Conservation (phyloP, 331 rosid species). For the Rhamnella rubrinervis region DNA sequence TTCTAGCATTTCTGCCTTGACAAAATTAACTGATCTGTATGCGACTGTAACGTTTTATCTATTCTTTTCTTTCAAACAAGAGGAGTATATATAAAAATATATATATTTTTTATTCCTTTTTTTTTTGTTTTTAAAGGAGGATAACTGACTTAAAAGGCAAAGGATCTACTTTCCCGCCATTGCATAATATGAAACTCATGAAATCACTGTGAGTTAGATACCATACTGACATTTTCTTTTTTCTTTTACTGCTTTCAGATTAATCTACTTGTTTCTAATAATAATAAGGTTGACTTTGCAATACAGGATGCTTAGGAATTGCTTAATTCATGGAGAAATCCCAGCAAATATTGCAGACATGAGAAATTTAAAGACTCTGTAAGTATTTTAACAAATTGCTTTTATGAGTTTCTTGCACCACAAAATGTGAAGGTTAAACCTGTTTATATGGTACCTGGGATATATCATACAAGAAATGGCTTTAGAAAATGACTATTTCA, state of each 20-base stretch:
- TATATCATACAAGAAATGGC: neutral
- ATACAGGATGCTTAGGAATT: conserved; percentile 71
- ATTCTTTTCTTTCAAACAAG: conserved; percentile 18
- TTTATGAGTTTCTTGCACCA: conserved; percentile 3
- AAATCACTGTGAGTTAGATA: conserved; percentile 74
- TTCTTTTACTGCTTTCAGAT: conserved; percentile 19
- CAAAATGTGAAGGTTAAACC: neutral
- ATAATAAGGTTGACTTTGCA: neutral
- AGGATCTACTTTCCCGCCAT: conserved; percentile 58
- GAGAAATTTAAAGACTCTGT: conserved; percentile 63
- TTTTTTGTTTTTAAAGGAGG: conserved; percentile 59
- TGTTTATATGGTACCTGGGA: neutral
- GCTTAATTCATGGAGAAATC: conserved; percentile 57
- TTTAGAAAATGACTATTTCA: neutral
- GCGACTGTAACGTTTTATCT: conserved; percentile 26
- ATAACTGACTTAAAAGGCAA: conserved; percentile 67
- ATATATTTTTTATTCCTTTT: conserved; percentile 1
- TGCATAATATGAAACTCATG: conserved; percentile 56
- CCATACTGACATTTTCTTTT: conserved; percentile 12
- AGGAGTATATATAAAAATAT: conserved; percentile 26
- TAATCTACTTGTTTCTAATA: conserved; percentile 4
- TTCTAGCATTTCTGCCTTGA: conserved; percentile 60
- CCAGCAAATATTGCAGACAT: conserved; percentile 60
- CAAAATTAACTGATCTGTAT: conserved; percentile 72
- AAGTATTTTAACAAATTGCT: conserved; percentile 35